These are phyloP conservation scores for Didymella keratinophila DNA, from an alignment of 2,329 filamentous ascomycete genomes.

Conservation along the genomic window DNA sequence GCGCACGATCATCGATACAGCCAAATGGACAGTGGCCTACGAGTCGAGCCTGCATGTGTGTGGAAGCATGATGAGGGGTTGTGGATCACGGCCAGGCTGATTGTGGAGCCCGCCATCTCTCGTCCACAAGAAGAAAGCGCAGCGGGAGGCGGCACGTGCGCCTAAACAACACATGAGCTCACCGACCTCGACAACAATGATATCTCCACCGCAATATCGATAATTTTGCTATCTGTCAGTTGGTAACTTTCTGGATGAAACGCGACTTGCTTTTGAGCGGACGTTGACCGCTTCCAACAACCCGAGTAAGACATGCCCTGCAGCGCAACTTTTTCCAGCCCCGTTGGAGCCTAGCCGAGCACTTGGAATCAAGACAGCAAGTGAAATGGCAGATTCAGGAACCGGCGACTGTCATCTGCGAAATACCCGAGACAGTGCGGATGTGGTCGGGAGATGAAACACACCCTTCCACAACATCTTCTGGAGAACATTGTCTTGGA, in stretches of 20 bases:
- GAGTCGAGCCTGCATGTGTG: not conserved
- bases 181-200: conserved; percentile 25
- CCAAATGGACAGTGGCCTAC: not conserved
- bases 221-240: conserved; percentile 10
- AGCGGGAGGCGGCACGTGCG: conserved; percentile 20
- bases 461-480: conserved; percentile 6
- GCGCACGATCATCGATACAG: too few relatives aligned
- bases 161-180: conserved; percentile 27
- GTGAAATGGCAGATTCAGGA: conserved; percentile 34
- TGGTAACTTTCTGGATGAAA: conserved; percentile 26
- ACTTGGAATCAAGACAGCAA: conserved; percentile 17
- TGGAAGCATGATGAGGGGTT: not conserved
- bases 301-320: conserved; percentile 36
- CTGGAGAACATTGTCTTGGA: conserved; percentile 12
- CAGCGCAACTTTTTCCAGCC: conserved; percentile 22
- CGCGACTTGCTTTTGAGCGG: conserved; percentile 21
- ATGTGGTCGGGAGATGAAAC: conserved; percentile 8
- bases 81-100: conserved; percentile 1
- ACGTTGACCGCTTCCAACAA: conserved; percentile 31
- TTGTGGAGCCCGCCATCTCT: conserved; percentile 9
- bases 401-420: conserved; percentile 17
- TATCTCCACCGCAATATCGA: conserved; percentile 25
- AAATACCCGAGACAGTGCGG: conserved; percentile 22
- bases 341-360: conserved; percentile 25
- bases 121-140: conserved; percentile 18